These are phyloP conservation scores for Plenodomus tracheiphilus DNA, from an alignment of 2,329 filamentous ascomycete genomes.

Conservation along the genomic window DNA sequence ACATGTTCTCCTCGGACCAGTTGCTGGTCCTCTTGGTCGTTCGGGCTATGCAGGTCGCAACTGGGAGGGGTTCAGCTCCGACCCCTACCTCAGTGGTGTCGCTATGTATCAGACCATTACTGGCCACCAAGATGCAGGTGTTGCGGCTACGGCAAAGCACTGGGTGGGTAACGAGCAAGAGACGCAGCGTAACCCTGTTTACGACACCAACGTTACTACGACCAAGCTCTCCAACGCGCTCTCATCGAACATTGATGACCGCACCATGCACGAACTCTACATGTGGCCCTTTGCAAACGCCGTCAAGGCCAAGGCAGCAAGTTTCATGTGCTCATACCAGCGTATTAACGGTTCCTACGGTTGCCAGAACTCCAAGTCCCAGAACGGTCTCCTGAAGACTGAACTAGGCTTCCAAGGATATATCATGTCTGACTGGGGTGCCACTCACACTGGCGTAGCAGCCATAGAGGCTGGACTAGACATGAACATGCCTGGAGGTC, in stretches of 20 bases:
- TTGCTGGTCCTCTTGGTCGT: slow-evolving; percentile 50
- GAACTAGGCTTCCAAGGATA: slow-evolving; percentile 57
- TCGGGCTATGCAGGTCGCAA: slow-evolving; percentile 48
- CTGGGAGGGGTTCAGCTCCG: slow-evolving; percentile 51
- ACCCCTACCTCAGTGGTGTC: slow-evolving; percentile 51
- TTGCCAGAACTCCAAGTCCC: slow-evolving; percentile 46
- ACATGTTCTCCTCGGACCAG: slow-evolving; percentile 55
- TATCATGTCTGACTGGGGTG: slow-evolving; percentile 51
- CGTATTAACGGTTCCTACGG: slow-evolving; percentile 41
- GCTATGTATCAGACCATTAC: slow-evolving; percentile 46
- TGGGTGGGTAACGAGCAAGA: slow-evolving; percentile 67
- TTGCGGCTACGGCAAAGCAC: slow-evolving; percentile 55
- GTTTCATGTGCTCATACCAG: slow-evolving; percentile 63
- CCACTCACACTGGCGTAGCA: slow-evolving; percentile 51
- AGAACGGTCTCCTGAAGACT: slow-evolving; percentile 56
- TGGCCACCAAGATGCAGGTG: slow-evolving; percentile 48
- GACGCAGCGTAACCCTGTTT: slow-evolving; percentile 45
- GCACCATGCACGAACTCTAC: slow-evolving; percentile 67
- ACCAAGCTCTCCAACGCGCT: slow-evolving; percentile 54
- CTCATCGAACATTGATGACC: slow-evolving; percentile 66
- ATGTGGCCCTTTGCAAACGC: slow-evolving; percentile 69
- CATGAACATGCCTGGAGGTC: slow-evolving; percentile 50
- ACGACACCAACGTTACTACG: slow-evolving; percentile 62
- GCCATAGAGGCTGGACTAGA: slow-evolving; percentile 49
- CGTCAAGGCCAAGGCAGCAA: slow-evolving; percentile 59